phyloP scores from a whole-genome alignment of 2,329 filamentous ascomycete genomes.

The Zasmidium citrigriseum region DNA sequence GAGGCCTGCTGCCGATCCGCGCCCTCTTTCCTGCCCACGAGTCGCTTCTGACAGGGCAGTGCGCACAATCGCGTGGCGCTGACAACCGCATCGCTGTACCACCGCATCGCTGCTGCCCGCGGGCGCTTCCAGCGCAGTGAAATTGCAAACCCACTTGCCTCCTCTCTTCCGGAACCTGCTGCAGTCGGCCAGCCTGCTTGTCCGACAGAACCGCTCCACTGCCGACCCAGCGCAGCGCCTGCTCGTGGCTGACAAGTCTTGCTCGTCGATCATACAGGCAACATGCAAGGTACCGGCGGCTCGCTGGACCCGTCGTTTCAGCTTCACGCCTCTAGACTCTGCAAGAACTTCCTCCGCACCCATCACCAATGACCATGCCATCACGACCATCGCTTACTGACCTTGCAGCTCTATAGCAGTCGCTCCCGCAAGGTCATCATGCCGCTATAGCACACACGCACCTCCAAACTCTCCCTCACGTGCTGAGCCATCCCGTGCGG shows the following conservation, averaged over 20 bases:
- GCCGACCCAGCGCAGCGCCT: not conserved
- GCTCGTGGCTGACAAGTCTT: not conserved
- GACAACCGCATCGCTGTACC: not conserved
- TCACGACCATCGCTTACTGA: not conserved
- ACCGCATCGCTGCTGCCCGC: not conserved
- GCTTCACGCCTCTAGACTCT: not conserved
- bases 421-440: not conserved
- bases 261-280: constrained; percentile 3
- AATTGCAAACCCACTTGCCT: not conserved
- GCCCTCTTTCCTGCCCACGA: not conserved
- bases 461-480: not conserved
- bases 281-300: constrained; percentile 3
- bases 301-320: not conserved
- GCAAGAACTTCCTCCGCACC: not conserved
- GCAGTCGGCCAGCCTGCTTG: not conserved
- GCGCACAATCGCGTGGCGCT: not conserved
- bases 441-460: not conserved
- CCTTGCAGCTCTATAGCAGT: not conserved
- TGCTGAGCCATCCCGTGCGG: not conserved
- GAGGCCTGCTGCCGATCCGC: not conserved
- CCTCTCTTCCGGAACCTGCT: not conserved
- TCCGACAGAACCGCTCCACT: not conserved
- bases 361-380: not conserved
- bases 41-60: not conserved
- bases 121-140: not conserved